Evolutionary conservation across 352 stramenopile species (phyloP).

Genomic region (Phytophthora citrophthora): DNA sequence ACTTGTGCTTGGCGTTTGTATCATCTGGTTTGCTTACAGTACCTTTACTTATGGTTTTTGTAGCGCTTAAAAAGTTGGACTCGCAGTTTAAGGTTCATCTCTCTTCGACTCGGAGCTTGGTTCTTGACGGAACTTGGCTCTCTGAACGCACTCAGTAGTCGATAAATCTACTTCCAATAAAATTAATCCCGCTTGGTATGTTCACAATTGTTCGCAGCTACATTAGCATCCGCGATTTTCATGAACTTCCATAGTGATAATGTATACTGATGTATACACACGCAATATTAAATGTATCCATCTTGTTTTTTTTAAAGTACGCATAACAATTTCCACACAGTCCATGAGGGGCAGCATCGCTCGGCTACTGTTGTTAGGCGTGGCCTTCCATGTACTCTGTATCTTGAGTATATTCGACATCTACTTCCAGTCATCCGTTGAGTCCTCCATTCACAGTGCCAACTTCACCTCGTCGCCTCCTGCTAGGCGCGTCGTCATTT

Average conservation of each 20-base stretch:
- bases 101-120: conserved; percentile 38
- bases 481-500: conserved; percentile 74
- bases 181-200: too few species aligned
- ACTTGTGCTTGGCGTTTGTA: not conserved
- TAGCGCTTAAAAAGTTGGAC: conserved; percentile 59
- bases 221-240: too few species aligned
- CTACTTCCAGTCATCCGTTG: conserved; percentile 86
- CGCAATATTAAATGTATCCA: conserved; percentile 2
- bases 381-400: conserved; percentile 81
- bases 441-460: conserved; percentile 57
- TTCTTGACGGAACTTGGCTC: conserved; percentile 62
- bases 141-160: conserved; percentile 26
- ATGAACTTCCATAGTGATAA: too few species aligned
- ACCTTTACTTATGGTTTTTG: not conserved
- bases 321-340: too few species aligned
- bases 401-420: conserved; percentile 89
- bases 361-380: conserved; percentile 66
- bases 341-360: conserved; percentile 17
- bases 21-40: not conserved
- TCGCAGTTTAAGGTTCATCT: conserved; percentile 50
- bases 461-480: conserved; percentile 45
- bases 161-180: too few species aligned
- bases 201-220: not conserved
- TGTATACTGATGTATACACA: too few species aligned
- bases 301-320: not conserved